phyloP scores from a whole-genome alignment of 257 asterid genomes.

The Marsdenia floribunda region DNA sequence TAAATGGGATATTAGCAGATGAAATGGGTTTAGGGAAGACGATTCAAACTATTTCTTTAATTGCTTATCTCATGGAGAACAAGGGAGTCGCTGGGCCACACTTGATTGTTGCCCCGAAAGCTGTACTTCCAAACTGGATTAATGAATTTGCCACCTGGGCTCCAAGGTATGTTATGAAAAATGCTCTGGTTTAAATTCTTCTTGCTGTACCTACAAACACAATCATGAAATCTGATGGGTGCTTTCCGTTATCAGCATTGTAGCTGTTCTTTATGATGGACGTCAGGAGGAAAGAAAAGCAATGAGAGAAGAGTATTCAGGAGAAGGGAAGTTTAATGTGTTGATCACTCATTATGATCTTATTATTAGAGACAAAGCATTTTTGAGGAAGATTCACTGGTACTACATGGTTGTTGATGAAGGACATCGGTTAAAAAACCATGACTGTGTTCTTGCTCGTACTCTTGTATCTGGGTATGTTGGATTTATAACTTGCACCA shows the following conservation, averaged over 20 bases:
- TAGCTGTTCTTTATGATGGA: constrained; percentile 91
- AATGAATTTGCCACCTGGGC: constrained; percentile 91
- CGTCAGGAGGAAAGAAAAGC: constrained; percentile 94
- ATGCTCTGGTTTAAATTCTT: not conserved
- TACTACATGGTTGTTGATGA: constrained; percentile 90
- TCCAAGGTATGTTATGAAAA: constrained; percentile 50
- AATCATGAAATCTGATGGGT: not conserved
- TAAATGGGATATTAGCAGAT: constrained; percentile 96
- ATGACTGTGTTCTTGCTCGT: constrained; percentile 86
- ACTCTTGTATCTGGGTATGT: constrained; percentile 86
- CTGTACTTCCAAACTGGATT: constrained; percentile 97
- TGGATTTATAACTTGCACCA: not conserved
- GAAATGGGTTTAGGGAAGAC: constrained; percentile 99
- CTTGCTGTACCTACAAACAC: not conserved
- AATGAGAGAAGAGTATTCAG: constrained; percentile 75
- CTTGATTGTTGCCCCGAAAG: constrained; percentile 98
- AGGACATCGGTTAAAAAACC: constrained; percentile 95
- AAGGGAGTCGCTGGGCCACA: constrained; percentile 96
- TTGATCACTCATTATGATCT: constrained; percentile 96
- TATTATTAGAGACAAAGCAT: constrained; percentile 87
- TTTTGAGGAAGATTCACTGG: constrained; percentile 89
- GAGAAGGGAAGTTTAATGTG: constrained; percentile 93
- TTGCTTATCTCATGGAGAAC: constrained; percentile 92
- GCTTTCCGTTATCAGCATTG: constrained; percentile 39
- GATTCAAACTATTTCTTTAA: constrained; percentile 87